Base-by-base conservation (phyloP, 352 stramenopile species). In the Blastocystis sp. region DNA sequence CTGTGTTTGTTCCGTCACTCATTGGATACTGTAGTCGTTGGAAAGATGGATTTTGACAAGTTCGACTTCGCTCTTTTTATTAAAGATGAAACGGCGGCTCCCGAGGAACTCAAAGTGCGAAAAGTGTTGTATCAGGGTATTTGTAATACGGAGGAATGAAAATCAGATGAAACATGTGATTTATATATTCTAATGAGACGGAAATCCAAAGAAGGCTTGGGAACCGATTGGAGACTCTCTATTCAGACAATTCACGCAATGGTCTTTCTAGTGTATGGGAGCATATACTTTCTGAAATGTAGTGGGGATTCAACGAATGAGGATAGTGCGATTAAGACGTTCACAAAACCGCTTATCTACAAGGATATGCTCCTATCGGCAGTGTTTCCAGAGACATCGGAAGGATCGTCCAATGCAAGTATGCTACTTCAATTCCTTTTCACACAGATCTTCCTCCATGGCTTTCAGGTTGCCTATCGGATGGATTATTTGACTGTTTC, bases 51-150 rank as follows among this genome's bases (percentile, higher is more conserved):
- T 40, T 51, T 73, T 8, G n/a, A 73, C 4, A 40, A 73, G 24
- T 73, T 73, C 18, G 61, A 73, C 18, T 73, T 73, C 21, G 61
- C 61, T 46, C 44, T 73, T 4, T 73, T 73, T 24, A 51, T 73
- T 24, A 46, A 73, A 51, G 61, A 73, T 18, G 32, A 73, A 51
- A 29, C 61, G n/a, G 61, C 61, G 14, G 8, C 29, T 27, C 8
- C 18, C 21, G 34, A n/a, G 21, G 61, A 51, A 51, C 36, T 73
- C n/a, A 16, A 49, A 51, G 36, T 27, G n/a, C 61, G 61, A 6
- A 73, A 46, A 51, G 61, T 24, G 18, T 51, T 73, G 36, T 73
- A 73, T 24, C 61, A 51, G 11, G 29, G 61, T 73, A 51, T 16
- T 46, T 16, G 18, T n/a, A 4, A 14, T 21, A 18, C 9, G 18